A percentile compares a stretch with the other conserved stretches of the same genome.
Conservation (phyloP, 1,284 basidiomycete genomes). For the Papiliotrema flavescens region DNA sequence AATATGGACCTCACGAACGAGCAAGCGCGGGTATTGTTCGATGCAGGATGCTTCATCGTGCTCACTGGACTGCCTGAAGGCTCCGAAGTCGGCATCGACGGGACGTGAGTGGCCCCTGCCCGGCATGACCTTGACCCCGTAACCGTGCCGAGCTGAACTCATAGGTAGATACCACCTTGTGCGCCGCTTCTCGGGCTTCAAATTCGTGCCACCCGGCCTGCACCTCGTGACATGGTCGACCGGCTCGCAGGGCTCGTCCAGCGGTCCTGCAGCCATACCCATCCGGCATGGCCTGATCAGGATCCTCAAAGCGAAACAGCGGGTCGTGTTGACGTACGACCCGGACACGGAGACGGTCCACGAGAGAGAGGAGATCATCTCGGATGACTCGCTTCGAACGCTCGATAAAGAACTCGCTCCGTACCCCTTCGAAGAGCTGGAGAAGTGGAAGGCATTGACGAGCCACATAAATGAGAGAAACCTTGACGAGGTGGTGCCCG, state of each 20-base stretch:
- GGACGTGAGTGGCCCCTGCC: constrained; percentile 29
- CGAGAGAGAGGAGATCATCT: constrained; percentile 18
- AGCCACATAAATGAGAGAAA: constrained; percentile 27
- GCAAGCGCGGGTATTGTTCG: constrained; percentile 43
- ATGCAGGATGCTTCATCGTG: constrained; percentile 45
- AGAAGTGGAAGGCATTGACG: constrained; percentile 40
- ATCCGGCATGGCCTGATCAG: constrained; percentile 31
- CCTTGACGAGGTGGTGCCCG: constrained; percentile 36
- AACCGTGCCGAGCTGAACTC: not conserved
- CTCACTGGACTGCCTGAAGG: constrained; percentile 40
- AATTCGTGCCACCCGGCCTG: constrained; percentile 47
- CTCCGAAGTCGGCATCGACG: constrained; percentile 45
- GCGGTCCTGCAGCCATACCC: constrained; percentile 23
- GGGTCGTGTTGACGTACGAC: constrained; percentile 33
- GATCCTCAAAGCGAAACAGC: constrained; percentile 23
- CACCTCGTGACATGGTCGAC: constrained; percentile 41
- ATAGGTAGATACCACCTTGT: constrained; percentile 32
- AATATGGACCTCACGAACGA: constrained; percentile 27
- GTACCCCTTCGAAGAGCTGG: constrained; percentile 44
- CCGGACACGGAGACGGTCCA: constrained; percentile 18
- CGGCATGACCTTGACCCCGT: too few species aligned
- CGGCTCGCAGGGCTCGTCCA: constrained; percentile 4
- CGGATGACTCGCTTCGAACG: constrained; percentile 43
- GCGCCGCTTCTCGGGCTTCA: constrained; percentile 39
- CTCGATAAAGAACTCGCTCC: constrained; percentile 48